These are phyloP conservation scores for Penicillium samsonianum DNA, from an alignment of 495 filamentous ascomycete genomes.

Conservation along the genomic window DNA sequence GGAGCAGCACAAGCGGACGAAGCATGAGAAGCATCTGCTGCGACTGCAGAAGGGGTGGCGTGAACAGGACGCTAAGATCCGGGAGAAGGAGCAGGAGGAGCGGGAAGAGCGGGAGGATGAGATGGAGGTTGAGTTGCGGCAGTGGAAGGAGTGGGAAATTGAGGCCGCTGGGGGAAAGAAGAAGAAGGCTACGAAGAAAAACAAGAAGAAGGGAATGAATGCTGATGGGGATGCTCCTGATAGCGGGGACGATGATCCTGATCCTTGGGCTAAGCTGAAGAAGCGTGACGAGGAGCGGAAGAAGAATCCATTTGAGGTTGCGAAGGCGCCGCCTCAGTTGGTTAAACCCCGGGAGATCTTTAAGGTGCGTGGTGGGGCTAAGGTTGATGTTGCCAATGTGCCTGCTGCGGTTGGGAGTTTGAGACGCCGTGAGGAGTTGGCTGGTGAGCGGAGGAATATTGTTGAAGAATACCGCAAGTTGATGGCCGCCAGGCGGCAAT, in stretches of 20 bases:
- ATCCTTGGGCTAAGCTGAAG: constrained; percentile 79
- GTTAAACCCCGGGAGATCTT: constrained; percentile 67
- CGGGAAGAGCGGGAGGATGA: constrained; percentile 57
- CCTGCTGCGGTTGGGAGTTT: constrained; percentile 79
- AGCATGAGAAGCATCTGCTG: constrained; percentile 80
- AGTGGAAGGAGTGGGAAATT: constrained; percentile 52
- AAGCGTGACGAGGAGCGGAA: constrained; percentile 57
- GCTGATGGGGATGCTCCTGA: constrained; percentile 36
- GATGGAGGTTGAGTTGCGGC: constrained; percentile 50
- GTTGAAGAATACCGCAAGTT: constrained; percentile 79
- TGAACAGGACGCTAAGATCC: constrained; percentile 65
- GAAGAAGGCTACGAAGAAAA: constrained; percentile 48
- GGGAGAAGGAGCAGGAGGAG: constrained; percentile 66
- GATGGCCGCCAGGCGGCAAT: constrained; percentile 67
- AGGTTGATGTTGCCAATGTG: constrained; percentile 70
- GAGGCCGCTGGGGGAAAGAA: constrained; percentile 56
- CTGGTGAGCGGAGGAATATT: constrained; percentile 69
- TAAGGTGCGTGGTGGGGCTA: constrained; percentile 64
- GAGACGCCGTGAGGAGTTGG: constrained; percentile 78
- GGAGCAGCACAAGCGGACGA: constrained; percentile 62
- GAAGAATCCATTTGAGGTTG: constrained; percentile 71
- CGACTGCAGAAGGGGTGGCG: constrained; percentile 81
- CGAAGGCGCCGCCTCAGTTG: constrained; percentile 76
- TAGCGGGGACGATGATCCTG: constrained; percentile 54
- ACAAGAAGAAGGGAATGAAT: constrained; percentile 46